Evolutionary conservation across 2,329 filamentous ascomycete species (phyloP).

Genomic region (Gaeumannomyces tritici): DNA sequence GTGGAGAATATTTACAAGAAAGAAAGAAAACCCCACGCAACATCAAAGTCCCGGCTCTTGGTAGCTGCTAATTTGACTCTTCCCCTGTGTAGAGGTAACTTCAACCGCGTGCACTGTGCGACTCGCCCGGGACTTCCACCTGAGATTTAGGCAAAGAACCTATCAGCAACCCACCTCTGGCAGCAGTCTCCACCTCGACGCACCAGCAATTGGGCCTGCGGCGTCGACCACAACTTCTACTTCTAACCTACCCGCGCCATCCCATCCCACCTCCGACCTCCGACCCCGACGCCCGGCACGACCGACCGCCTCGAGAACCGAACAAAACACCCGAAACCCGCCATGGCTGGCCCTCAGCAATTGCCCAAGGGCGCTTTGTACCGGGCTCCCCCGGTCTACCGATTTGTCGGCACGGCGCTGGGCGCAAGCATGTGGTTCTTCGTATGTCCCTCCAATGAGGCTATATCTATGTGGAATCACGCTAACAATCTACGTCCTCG

Average conservation of each 20-base stretch:
- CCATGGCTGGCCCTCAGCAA: not conserved
- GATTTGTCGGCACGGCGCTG: constrained; percentile 75
- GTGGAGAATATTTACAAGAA: not conserved
- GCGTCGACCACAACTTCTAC: not conserved
- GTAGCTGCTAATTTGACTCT: too few relatives aligned
- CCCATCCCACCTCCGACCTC: not conserved
- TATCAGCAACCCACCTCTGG: not conserved
- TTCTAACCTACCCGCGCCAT: not conserved
- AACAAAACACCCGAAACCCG: not conserved
- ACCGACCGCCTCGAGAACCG: not conserved
- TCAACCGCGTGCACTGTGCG: not conserved
- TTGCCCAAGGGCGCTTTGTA: constrained; percentile 7
- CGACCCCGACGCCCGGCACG: too few relatives aligned
- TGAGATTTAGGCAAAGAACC: not conserved
- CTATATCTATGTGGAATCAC: not conserved
- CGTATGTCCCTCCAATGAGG: constrained; percentile 47
- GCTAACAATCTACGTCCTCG: not conserved
- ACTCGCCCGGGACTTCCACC: not conserved
- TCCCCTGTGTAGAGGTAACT: too few relatives aligned
- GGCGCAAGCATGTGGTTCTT: constrained; percentile 99
- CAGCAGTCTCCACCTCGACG: not conserved
- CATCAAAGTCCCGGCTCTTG: not conserved
- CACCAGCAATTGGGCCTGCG: not conserved
- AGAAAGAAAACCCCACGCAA: too few relatives aligned
- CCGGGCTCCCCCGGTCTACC: constrained; percentile 56